phyloP scores from a whole-genome alignment of 768 basidiomycete genomes.

The Dentipellis sp. region DNA sequence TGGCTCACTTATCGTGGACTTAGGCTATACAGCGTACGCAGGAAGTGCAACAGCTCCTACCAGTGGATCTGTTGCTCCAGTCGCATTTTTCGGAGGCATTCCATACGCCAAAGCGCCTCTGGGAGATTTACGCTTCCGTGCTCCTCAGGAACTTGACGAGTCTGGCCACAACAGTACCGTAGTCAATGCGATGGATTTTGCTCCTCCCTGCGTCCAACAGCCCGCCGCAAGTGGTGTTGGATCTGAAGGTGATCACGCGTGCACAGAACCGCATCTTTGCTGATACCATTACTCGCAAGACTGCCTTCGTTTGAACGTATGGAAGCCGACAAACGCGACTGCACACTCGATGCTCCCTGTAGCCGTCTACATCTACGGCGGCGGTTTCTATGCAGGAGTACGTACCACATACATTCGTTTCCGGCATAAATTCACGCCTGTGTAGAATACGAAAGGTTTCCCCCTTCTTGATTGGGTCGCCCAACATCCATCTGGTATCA shows the following conservation, averaged over 20 bases:
- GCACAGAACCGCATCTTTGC: too few relatives aligned
- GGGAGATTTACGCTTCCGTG: slow-evolving; percentile 35
- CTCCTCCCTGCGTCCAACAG: slow-evolving; percentile 34
- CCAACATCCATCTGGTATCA: slow-evolving; percentile 24
- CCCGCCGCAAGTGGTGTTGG: slow-evolving; percentile 38
- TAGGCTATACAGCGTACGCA: background rate
- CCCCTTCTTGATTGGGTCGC: slow-evolving; percentile 19
- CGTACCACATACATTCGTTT: background rate
- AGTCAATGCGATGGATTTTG: slow-evolving; percentile 27
- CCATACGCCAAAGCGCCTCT: slow-evolving; percentile 48
- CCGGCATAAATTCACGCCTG: background rate
- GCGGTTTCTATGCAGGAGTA: background rate
- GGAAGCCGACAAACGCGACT: background rate
- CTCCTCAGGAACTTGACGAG: slow-evolving; percentile 27
- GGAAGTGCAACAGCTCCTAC: background rate
- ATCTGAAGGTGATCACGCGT: slow-evolving; percentile 27
- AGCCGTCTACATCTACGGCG: background rate
- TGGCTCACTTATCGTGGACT: background rate
- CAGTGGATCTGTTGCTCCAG: slow-evolving; percentile 24
- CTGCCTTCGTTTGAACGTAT: background rate
- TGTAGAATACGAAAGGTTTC: background rate
- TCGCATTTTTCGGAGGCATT: slow-evolving; percentile 38
- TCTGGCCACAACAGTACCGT: background rate
- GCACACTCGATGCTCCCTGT: background rate
- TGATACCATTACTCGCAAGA: slow-evolving; percentile 12